phyloP scores from a whole-genome alignment of 371 early-diverging fungal species.

The Mucor circinelloides region DNA sequence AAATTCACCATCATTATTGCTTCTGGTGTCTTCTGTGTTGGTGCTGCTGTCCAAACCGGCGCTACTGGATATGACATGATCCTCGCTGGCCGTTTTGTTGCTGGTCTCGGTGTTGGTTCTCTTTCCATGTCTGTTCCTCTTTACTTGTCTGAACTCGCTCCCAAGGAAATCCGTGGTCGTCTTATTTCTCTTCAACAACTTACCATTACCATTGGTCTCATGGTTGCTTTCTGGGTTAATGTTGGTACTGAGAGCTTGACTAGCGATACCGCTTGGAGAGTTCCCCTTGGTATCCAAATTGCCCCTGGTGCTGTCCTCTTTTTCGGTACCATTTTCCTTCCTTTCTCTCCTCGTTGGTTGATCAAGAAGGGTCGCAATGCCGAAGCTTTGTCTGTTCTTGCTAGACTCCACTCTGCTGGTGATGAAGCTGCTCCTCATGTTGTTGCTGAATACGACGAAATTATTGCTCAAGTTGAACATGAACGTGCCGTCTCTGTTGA shows the following conservation, averaged over 20 bases:
- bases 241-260: conserved; percentile 38
- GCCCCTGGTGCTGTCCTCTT: conserved; percentile 49
- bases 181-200: conserved; percentile 51
- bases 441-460: conserved; percentile 76
- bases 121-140: conserved; percentile 66
- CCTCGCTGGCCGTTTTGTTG: conserved; percentile 68
- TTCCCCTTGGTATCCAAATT: conserved; percentile 58
- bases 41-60: conserved; percentile 59
- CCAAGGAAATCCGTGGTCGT: conserved; percentile 56
- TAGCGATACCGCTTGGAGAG: conserved; percentile 40
- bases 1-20: conserved; percentile 42
- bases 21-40: conserved; percentile 37
- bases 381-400: conserved; percentile 78
- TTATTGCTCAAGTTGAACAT: conserved; percentile 66
- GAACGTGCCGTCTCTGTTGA: conserved; percentile 71
- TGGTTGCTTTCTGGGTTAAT: conserved; percentile 54
- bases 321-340: conserved; percentile 55
- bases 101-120: conserved; percentile 82
- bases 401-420: conserved; percentile 69
- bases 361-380: conserved; percentile 60
- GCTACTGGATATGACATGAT: conserved; percentile 56
- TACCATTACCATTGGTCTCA: conserved; percentile 51
- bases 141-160: conserved; percentile 63
- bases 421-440: conserved; percentile 61
- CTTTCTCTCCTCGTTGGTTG: conserved; percentile 67